Evolutionary conservation across 352 stramenopile species (phyloP).

Genomic region (Globisporangium splendens): DNA sequence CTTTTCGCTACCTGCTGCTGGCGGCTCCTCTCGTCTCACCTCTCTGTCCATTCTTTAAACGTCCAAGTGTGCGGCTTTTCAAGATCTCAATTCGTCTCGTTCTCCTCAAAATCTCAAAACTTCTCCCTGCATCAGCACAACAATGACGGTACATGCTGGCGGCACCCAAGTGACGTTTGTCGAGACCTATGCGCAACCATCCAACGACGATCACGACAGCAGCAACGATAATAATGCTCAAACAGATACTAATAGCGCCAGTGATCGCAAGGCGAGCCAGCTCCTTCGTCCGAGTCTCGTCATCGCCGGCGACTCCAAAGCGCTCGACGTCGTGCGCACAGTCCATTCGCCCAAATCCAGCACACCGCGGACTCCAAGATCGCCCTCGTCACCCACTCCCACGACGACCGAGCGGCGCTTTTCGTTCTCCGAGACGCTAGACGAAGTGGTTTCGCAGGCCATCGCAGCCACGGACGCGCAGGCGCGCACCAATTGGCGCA

Average conservation of each 20-base stretch:
- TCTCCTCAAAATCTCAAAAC: too few relatives aligned
- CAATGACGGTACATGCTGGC: constrained; percentile 8
- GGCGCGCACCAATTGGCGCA: constrained; percentile 3
- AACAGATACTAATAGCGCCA: too few relatives aligned
- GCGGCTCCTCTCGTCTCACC: too few relatives aligned
- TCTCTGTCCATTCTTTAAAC: not conserved
- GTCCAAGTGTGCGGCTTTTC: too few relatives aligned
- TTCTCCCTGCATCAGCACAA: too few relatives aligned
- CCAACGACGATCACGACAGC: not conserved
- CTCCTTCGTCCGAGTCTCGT: constrained; percentile 22
- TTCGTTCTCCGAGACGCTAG: constrained; percentile 7
- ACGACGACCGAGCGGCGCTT: not conserved
- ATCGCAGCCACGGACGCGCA: not conserved
- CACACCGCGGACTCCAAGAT: not conserved
- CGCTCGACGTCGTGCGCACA: constrained; percentile 27
- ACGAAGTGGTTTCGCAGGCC: not conserved
- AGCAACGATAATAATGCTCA: not conserved
- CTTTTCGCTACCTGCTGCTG: too few relatives aligned
- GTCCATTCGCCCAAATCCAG: constrained; percentile 30
- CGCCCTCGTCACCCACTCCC: not conserved
- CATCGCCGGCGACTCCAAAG: constrained; percentile 23
- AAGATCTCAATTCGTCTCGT: too few relatives aligned
- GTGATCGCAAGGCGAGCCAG: not conserved
- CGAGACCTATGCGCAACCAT: constrained; percentile 30
- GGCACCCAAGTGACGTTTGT: constrained; percentile 22